Percentiles rank a stretch among this genome's conserved stretches.
phyloP scores from a whole-genome alignment of 2,329 filamentous ascomycete species.

The Fusarium oxysporum region DNA sequence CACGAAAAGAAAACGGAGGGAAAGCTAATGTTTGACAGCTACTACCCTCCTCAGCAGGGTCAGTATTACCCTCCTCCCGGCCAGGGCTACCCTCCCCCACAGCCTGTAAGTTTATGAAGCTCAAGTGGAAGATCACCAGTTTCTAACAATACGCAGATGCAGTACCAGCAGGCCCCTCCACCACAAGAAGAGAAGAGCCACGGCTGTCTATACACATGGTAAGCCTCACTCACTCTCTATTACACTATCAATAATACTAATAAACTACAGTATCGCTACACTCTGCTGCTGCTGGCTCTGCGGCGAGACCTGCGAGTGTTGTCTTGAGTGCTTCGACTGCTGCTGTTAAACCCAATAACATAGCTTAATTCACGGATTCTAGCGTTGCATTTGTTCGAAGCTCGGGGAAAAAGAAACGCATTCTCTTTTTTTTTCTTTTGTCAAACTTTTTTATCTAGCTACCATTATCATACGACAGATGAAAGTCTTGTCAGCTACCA shows the following conservation, averaged over 20 bases:
- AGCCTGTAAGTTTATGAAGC: slow-evolving; percentile 30
- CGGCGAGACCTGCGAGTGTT: slow-evolving; percentile 58
- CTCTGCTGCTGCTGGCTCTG: slow-evolving; percentile 60
- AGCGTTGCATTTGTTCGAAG: slow-evolving; percentile 8
- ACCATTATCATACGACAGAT: neutral
- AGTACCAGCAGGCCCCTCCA: slow-evolving; percentile 48
- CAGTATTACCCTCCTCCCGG: slow-evolving; percentile 15
- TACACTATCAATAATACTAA: neutral
- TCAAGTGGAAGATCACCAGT: neutral
- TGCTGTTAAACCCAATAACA: slow-evolving; percentile 49
- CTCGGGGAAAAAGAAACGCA: neutral
- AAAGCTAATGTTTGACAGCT: slow-evolving; percentile 7
- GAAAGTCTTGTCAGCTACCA: neutral
- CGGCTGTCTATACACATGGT: slow-evolving; percentile 56
- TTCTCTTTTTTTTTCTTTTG: slow-evolving; percentile 5
- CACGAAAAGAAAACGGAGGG: too few species aligned
- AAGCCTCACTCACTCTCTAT: neutral
- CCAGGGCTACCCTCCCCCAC: slow-evolving; percentile 37
- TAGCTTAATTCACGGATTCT: neutral
- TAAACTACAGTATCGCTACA: slow-evolving; percentile 50
- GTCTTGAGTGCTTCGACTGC: slow-evolving; percentile 55
- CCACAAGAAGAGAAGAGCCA: slow-evolving; percentile 55
- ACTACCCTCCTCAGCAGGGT: slow-evolving; percentile 35
- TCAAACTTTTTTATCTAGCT: neutral
- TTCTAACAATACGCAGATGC: slow-evolving; percentile 43